Evolutionary conservation across 768 basidiomycete species (phyloP), one percentile per base, ranked within the genome.

Genomic region (Leccinum variicolor): DNA sequence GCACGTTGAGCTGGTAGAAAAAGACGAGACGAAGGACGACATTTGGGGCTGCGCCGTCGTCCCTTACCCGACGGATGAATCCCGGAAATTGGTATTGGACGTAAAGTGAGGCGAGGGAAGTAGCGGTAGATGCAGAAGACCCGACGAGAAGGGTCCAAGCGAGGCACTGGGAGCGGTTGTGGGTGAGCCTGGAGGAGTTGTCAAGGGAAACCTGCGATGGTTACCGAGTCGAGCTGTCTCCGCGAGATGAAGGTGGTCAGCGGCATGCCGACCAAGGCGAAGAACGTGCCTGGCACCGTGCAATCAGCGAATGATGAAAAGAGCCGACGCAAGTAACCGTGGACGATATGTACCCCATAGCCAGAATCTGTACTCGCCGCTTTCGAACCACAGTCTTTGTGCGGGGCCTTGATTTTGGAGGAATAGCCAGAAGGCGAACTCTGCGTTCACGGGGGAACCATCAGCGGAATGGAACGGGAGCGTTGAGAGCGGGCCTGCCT

Each of bases 351-450:
- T 67, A 89, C 89, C 86, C 47, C 83, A 67, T 55, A 79, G 84
- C 91, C 91, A 93, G 17, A 82, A 66, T 46, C 79, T 79, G 69
- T 86, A 92, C 70, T 93, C 90, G 82, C 84, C 84, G 67, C 89
- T 89, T 23, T 82, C 75, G 70, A 92, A 92, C 91, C 91, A 93
- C 31, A 83, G 77, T 4, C 85, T 82, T 65, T 85, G 82, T 46
- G 77, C 73, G 0, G 87, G 86, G 4, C 87, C 86, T 73, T 92
- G 90, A 61, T 90, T 82, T 29, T 91, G 79, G 21, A 93, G 79
- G 69, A 92, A 93, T 28, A 92, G 66, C 91, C 91, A 93, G 66
- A 92, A 92, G 0, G 85, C 77, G 14, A 92, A 78, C 68, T 91
- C 90, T 90, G 68, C 25, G 26, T 15, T 31, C 8, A 28, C 28